A percentile compares a stretch with the other conserved stretches of the same genome.
Evolutionary conservation across 768 basidiomycete species (phyloP).

Genomic region (Termitomyces sp.): DNA sequence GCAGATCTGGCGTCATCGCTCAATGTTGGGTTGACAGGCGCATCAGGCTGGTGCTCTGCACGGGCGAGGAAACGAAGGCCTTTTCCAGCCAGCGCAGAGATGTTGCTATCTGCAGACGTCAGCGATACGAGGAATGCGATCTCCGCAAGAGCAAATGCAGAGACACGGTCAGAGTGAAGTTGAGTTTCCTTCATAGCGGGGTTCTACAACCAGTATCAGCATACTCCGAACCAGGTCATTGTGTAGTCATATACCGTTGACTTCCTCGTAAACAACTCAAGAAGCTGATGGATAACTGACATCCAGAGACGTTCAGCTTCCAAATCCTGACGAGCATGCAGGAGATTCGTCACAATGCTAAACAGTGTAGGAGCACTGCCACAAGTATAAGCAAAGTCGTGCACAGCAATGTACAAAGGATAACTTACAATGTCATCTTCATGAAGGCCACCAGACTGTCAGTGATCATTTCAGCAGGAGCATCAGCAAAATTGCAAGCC

Average conservation of each 20-base stretch:
- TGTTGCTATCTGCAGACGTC: constrained; percentile 62
- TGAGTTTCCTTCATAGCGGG: constrained; percentile 47
- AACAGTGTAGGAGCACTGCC: constrained; percentile 40
- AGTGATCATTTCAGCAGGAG: constrained; percentile 31
- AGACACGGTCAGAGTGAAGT: constrained; percentile 45
- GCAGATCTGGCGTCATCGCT: constrained; percentile 63
- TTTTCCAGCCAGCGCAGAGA: constrained; percentile 66
- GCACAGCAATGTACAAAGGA: background rate
- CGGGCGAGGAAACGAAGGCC: constrained; percentile 67
- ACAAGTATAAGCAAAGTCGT: constrained; percentile 2
- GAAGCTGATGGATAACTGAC: constrained; percentile 53
- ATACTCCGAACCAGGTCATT: background rate
- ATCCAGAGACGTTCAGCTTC: constrained; percentile 71
- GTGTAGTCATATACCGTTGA: constrained; percentile 35
- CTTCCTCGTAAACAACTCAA: constrained; percentile 52
- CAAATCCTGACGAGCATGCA: constrained; percentile 55
- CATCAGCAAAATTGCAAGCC: constrained; percentile 40
- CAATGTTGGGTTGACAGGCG: constrained; percentile 45
- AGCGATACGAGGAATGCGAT: constrained; percentile 70
- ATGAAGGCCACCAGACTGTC: constrained; percentile 36
- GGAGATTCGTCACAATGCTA: constrained; percentile 53
- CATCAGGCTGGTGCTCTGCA: constrained; percentile 59
- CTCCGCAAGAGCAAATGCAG: constrained; percentile 67
- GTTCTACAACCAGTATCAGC: constrained; percentile 4
- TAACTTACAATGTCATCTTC: constrained; percentile 42